phyloP scores from a whole-genome alignment of 2,329 filamentous ascomycete species.

The Verticillium zaregamsianum region DNA sequence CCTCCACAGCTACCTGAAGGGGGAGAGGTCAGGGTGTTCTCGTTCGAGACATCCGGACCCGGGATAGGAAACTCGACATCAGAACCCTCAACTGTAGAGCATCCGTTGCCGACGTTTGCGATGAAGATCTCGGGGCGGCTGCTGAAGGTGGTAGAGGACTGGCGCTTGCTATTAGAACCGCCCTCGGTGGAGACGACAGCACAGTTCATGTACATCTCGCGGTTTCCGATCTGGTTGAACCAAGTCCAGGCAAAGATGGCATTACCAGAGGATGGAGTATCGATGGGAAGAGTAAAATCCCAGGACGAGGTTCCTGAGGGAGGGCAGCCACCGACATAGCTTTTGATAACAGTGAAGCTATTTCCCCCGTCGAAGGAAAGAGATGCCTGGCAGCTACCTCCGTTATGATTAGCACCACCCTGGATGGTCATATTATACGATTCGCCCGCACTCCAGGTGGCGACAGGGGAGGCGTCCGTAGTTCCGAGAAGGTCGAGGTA shows the following conservation, averaged over 20 bases:
- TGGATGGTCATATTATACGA: slow-evolving; percentile 59
- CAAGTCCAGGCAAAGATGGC: slow-evolving; percentile 73
- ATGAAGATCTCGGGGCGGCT: slow-evolving; percentile 64
- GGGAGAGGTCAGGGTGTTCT: slow-evolving; percentile 27
- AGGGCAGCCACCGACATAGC: slow-evolving; percentile 53
- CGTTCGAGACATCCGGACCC: slow-evolving; percentile 48
- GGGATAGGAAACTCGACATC: slow-evolving; percentile 64
- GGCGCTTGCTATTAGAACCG: slow-evolving; percentile 24
- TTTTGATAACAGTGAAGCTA: slow-evolving; percentile 65
- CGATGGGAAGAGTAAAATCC: slow-evolving; percentile 61
- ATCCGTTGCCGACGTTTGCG: slow-evolving; percentile 61
- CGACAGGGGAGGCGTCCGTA: slow-evolving; percentile 46
- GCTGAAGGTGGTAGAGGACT: slow-evolving; percentile 33
- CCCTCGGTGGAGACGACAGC: slow-evolving; percentile 61
- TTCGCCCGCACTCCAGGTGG: slow-evolving; percentile 58
- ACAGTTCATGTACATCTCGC: slow-evolving; percentile 88
- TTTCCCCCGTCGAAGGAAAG: slow-evolving; percentile 69
- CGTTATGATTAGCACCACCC: slow-evolving; percentile 60
- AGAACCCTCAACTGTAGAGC: slow-evolving; percentile 51
- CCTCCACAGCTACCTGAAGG: slow-evolving; percentile 30
- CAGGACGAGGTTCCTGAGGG: slow-evolving; percentile 42
- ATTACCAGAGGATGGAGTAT: slow-evolving; percentile 51
- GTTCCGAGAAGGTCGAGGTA: slow-evolving; percentile 45
- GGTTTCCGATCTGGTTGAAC: slow-evolving; percentile 73
- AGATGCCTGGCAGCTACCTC: slow-evolving; percentile 73